Evolutionary conservation across 2,329 filamentous ascomycete species (phyloP).

Genomic region (Cercospora citrullina): DNA sequence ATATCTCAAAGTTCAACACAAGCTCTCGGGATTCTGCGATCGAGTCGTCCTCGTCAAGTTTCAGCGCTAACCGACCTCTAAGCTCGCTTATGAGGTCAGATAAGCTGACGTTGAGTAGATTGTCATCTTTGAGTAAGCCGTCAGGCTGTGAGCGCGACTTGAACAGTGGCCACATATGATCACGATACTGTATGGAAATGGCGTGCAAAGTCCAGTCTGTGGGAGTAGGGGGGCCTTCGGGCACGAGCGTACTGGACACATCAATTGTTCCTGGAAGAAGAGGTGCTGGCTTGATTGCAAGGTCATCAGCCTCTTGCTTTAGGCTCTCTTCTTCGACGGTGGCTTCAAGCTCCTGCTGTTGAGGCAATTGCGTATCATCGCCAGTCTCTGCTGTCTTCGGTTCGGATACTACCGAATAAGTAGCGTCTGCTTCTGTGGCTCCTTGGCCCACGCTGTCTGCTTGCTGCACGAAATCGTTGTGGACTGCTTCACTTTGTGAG

Average conservation of each 20-base stretch:
- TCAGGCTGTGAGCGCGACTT: slow-evolving; percentile 55
- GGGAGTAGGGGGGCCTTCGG: slow-evolving; percentile 36
- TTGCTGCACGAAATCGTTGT: neutral
- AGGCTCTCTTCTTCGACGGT: neutral
- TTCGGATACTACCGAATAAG: neutral
- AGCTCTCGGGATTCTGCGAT: slow-evolving; percentile 60
- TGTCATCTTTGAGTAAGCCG: slow-evolving; percentile 58
- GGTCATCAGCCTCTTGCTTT: slow-evolving; percentile 5
- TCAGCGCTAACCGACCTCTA: slow-evolving; percentile 53
- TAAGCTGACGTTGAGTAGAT: slow-evolving; percentile 55
- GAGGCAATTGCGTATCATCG: neutral
- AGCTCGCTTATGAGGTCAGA: slow-evolving; percentile 53
- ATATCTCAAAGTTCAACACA: slow-evolving; percentile 55
- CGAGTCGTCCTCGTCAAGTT: slow-evolving; percentile 53
- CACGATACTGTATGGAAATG: slow-evolving; percentile 57
- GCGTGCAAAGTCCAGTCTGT: slow-evolving; percentile 46
- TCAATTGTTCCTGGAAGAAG: slow-evolving; percentile 21
- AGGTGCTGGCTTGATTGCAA: slow-evolving; percentile 9
- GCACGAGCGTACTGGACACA: slow-evolving; percentile 10
- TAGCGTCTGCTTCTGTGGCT: neutral
- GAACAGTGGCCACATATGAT: slow-evolving; percentile 59
- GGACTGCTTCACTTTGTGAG: neutral
- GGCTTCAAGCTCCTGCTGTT: neutral
- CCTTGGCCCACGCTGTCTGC: neutral
- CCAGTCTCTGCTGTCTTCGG: neutral